Evolutionary conservation across 106 monocot species (phyloP), one percentile per base, ranked within the genome.

Genomic region (Chionographis japonica): DNA sequence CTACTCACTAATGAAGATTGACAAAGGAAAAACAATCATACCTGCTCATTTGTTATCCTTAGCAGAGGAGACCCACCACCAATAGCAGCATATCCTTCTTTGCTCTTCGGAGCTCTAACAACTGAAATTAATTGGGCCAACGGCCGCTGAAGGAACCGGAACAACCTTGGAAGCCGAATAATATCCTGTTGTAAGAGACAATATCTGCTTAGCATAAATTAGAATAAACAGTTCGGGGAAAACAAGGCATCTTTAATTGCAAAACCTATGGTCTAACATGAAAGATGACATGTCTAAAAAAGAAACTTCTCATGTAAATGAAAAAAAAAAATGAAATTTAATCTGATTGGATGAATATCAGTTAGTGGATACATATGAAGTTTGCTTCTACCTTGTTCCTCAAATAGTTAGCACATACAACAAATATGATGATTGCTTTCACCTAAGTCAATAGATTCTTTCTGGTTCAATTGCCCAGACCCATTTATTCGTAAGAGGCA

Each of bases 31-130:
- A 54, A 60, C 12, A 58, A 49, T 5, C 16, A 59, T 40, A 93
- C 93, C 86, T 93, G 93, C 41, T 89, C 93, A 84, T 86, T 63
- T 8, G 93, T 93, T 50, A 93, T 89, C 70, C 65, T 88, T 18
- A 85, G 66, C 63, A 93, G 67, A 49, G 93, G 89, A 55, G 93
- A 93, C 39, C 93, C 93, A 60, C 93, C 93, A 71, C 93, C 93
- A 66, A 93, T 93, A 52, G 93, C 66, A 83, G 88, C 93, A 86
- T 93, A 93, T 15, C 86, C 93, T 61, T 93, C 86, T 74, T 86
- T 89, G 70, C 93, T 89, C 71, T 93, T 93, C 66, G 89, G 93
- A 75, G 93, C 93, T 79, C 93, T 88, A 9, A 81, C 56, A 71
- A 79, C 59, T 54, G 88, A 93, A 49, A 93, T 89, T 36, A 93